Evolutionary conservation across 306 rosid species (phyloP).

Genomic region (Cicer arietinum): DNA sequence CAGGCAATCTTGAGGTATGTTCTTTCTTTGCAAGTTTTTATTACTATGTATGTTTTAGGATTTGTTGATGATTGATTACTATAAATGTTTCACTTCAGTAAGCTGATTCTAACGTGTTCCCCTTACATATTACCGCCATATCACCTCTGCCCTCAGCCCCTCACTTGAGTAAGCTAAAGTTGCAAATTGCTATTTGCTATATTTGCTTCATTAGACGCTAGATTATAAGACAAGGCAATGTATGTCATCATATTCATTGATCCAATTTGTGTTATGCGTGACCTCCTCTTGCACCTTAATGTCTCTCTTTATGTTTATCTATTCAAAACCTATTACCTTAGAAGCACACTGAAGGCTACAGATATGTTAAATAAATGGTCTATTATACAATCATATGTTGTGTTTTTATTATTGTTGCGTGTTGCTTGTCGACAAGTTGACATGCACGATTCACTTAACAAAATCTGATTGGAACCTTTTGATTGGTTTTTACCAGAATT

Average conservation of each 20-base stretch:
- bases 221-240: constrained; percentile 18
- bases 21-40: background rate
- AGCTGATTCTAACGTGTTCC: background rate
- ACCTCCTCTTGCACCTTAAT: background rate
- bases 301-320: background rate
- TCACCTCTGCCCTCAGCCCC: background rate
- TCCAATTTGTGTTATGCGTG: background rate
- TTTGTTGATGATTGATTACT: constrained; percentile 15
- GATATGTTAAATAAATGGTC: constrained; percentile 7
- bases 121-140: background rate
- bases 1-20: constrained; percentile 91
- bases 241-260: constrained; percentile 1
- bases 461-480: constrained; percentile 2
- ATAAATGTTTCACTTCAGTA: constrained; percentile 2
- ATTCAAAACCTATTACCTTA: constrained; percentile 6
- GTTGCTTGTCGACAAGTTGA: background rate
- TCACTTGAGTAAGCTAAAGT: background rate
- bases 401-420: background rate
- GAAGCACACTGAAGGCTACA: background rate
- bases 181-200: background rate
- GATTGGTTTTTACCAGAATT: background rate
- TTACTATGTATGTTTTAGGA: background rate
- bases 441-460: background rate
- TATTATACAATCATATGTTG: background rate
- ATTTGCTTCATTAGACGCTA: background rate